Percentiles rank a stretch among this genome's conserved stretches.
phyloP scores from a whole-genome alignment of 2,329 filamentous ascomycete genomes.

The Ophiostoma perfectum region DNA sequence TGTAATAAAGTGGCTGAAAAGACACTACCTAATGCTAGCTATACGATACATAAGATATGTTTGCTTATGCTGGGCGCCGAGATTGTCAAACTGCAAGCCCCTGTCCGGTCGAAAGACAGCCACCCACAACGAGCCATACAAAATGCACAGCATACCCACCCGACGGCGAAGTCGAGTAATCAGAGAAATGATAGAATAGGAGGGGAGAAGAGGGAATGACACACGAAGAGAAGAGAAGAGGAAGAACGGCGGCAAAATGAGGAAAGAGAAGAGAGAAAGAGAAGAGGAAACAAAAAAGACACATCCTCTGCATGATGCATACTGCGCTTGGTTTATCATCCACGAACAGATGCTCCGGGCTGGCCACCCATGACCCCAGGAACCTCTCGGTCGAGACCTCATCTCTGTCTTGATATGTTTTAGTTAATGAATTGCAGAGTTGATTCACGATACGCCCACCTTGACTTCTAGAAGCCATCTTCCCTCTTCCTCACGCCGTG shows the following conservation, averaged over 20 bases:
- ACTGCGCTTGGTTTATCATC: neutral
- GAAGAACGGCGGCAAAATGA: neutral
- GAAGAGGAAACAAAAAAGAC: neutral
- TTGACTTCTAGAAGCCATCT: constrained; percentile 3
- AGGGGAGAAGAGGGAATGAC: neutral
- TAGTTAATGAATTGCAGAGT: too few relatives aligned
- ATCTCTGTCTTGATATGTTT: too few relatives aligned
- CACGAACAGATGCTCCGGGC: neutral
- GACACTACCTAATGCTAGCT: too few relatives aligned
- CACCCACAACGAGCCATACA: neutral
- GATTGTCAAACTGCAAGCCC: neutral
- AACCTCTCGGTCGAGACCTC: too few relatives aligned
- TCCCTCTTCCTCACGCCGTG: neutral
- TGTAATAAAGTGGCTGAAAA: too few relatives aligned
- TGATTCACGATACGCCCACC: too few relatives aligned
- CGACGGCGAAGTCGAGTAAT: neutral
- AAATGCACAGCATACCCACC: neutral
- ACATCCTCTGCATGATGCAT: neutral
- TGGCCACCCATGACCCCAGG: neutral
- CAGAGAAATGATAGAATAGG: constrained; percentile 1
- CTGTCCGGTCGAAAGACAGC: constrained; percentile 1
- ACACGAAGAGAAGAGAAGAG: neutral
- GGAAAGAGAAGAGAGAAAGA: neutral
- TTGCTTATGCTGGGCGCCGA: neutral
- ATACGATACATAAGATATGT: neutral